Base-by-base conservation (phyloP, 768 basidiomycete genomes). In the Auricularia cornea region DNA sequence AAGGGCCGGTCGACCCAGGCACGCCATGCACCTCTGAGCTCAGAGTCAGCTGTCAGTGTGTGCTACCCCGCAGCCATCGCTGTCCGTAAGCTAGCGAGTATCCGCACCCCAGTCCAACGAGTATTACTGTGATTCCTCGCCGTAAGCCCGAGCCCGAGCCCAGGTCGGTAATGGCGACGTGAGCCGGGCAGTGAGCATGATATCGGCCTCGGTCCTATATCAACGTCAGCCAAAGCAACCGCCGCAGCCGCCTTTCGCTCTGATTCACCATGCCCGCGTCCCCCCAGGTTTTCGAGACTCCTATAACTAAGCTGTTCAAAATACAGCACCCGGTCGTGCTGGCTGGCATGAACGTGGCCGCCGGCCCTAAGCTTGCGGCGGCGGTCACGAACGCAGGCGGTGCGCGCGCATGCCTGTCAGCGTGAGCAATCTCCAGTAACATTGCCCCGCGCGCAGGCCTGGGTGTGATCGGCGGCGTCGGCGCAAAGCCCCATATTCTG, bases 321-420 rank as follows among this genome's bases (percentile, higher is more conserved):
- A 87, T 93, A 65, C 84, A 83, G 73, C 92, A 93, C 70, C 92
- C 92, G 4, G 86, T 93, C 71, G 86, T 93, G 83, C 80, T 93
- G 31, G 92, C 91, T 67, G 89, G 88, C 62, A 92, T 93, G 91
- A 92, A 90, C 70, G 86, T 93, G 33, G 92, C 91, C 60, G 89
- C 92, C 57, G 90, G 90, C 5, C 90, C 92, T 12, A 88, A 81
- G 73, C 77, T 94, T 8, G 92, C 92, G 23, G 93, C 92, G 26
- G 85, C 90, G 1, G 91, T 94, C n/a, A 91, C 91, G n/a, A 94
- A 94, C 70, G 84, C 93, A 26, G 93, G 59, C 20, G 18, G n/a
- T 30, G 51, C 61, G 59, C 23, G 56, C 29, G 18, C 28, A 3
- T 38, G 29, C 29, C 26, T 23, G 23, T 20, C 18, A 48, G 60